These are phyloP conservation scores for Ministeria vibrans DNA, from an alignment of 78 protist genomes.

Conservation along the genomic window DNA sequence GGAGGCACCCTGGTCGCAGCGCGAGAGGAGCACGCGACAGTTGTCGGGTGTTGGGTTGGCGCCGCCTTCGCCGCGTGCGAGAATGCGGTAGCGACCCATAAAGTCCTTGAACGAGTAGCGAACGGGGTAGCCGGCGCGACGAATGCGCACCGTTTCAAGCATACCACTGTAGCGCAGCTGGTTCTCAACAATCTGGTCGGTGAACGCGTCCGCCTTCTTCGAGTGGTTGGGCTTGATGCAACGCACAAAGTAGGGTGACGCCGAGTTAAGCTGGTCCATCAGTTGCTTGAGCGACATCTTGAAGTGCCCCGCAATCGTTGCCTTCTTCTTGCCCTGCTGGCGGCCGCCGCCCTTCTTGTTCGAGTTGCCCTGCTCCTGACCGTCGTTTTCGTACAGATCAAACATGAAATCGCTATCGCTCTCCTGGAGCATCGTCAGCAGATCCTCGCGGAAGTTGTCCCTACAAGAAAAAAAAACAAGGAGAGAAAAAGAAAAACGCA, in stretches of 20 bases:
- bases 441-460: slow-evolving; percentile 10
- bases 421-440: not conserved
- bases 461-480: not conserved
- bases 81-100: slow-evolving; percentile 13
- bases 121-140: slow-evolving; percentile 61
- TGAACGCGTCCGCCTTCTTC: not conserved
- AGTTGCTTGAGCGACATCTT: slow-evolving; percentile 3
- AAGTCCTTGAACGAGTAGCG: slow-evolving; percentile 18
- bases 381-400: slow-evolving; percentile 8
- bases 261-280: not conserved
- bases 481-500: not conserved
- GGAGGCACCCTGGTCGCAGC: not conserved
- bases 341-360: not conserved
- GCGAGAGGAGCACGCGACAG: not conserved
- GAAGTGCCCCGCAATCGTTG: slow-evolving; percentile 11
- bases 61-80: not conserved
- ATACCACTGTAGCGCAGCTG: slow-evolving; percentile 8
- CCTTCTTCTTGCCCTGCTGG: not conserved
- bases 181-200: not conserved
- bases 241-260: slow-evolving; percentile 3
- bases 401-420: not conserved
- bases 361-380: not conserved
- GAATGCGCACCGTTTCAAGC: slow-evolving; percentile 6
- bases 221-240: slow-evolving; percentile 12
- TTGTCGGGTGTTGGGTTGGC: not conserved